Evolutionary conservation across 2,329 filamentous ascomycete species (phyloP), one percentile per base, ranked within the genome.

Genomic region (Calycina herbarum): DNA sequence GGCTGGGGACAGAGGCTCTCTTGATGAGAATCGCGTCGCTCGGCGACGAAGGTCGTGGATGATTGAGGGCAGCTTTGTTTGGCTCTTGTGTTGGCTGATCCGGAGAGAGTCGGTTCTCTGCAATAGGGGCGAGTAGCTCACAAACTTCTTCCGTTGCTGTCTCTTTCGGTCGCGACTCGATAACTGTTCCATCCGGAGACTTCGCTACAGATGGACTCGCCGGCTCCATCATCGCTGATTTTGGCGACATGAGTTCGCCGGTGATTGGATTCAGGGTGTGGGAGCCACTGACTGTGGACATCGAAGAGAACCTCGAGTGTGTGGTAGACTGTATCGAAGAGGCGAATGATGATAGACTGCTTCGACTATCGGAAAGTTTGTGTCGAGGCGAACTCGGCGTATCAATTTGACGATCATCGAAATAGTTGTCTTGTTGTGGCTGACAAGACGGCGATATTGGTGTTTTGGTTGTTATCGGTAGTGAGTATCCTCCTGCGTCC

Each of bases 401-500:
- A 48, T 63, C 68, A 31, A 59, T 60, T 29, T 70, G 67, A 67
- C 69, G 67, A 66, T 74, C 71, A 69, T 68, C 65, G n/a, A 40
- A 61, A 59, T 73, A 67, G 13, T 42, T 61, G 6, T 24, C 64
- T n/a, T 65, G 40, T 29, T 67, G 65, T 35, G 64, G 57, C 61
- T 64, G 61, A 6, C 29, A 35, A 13, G 70, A 57, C 31, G 69
- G 67, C 20, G 64, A 66, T 42, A 64, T 65, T 38, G 59, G 56
- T 33, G 57, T 38, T 20, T 54, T 62, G 24, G 65, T 45, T 11
- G 59, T 73, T 38, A 76, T 70, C 7, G 75, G 76, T 56, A 77
- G 66, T 66, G 76, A 73, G 70, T 77, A 77, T 54, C 76, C 76
- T 62, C 73, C 75, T 24, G 75, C 75, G 66, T 77, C 75, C 75